Evolutionary conservation across 177 flowering plant genomes (phyloP), one percentile per base, ranked within the genome.

Genomic region (Vitis hybrid): DNA sequence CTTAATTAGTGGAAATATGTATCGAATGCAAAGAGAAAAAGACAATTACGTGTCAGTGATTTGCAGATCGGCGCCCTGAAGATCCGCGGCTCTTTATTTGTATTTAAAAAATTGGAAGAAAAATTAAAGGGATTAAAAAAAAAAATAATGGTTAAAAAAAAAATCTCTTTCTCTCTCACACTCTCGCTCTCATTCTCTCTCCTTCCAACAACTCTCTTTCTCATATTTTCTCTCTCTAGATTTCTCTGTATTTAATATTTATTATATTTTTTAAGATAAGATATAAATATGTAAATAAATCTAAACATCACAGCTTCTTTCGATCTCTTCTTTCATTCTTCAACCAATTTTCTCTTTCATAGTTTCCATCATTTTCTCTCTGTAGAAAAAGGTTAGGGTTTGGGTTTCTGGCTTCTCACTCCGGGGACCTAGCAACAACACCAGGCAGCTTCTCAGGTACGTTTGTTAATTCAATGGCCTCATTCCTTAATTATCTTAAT

Each of bases 401-500:
- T 67, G 58, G 3, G 49, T 46, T 30, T 50, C 2, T 21, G 14
- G 56, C 58, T 56, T 14, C 30, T 35, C 8, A 18, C 57, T 41
- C 12, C 17, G 52, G 63, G 17, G 21, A 58, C 63, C 24, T 64
- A 54, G 51, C 30, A 12, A 24, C 64, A 46, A 30, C 68, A 21
- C 73, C 56, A 17, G 7, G 12, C 6, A 69, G 60, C 65, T 69
- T 70, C 67, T 1, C 3, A 60, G 73, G 74, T 64, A 60, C 35
- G 74, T 61, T 13, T 59, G 4, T 56, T 65, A 17, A 20, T 8
- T 14, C 7, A 15, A 3, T 68, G 4, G 41, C 12, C 8, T 30
- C 62, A 27, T 54, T 65, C 55, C 35, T 66, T 30, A 18, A 35
- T 57, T 41, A 17, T 52, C 21, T 51, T 11, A 51, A 8, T 52